Evolutionary conservation across 306 rosid species (phyloP), one percentile per base, ranked within the genome.

Genomic region (Luffa aegyptiaca): DNA sequence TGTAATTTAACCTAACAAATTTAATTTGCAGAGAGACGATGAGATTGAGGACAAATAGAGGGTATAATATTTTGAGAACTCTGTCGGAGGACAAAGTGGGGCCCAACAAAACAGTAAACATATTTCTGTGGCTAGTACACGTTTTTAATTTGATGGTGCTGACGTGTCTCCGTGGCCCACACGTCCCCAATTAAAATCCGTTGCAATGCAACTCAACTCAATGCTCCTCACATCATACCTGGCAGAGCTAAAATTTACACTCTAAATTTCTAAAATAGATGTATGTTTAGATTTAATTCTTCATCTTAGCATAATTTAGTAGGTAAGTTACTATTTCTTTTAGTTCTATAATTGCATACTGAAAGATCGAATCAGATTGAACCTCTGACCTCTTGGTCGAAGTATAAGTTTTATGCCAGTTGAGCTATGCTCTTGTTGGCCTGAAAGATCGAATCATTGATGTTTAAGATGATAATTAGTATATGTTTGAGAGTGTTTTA

Each of bases 151-250:
- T 5, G 10, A 21, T 71, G 41, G 56, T 17, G 76, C 57, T 71
- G 76, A 71, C 39, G 76, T 71, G 76, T 45, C 76, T 71, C 45
- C 76, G 21, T 72, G 58, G 12, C 77, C 77, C 77, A 72, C 77
- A 49, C 59, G 26, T 72, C 8, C 8, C 57, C 76, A 46, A 6
- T 45, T 21, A 11, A n/a, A 45, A 20, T 45, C 9, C 17, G 17
- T 5, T 26, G 41, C 39, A 37, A 37, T 26, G 41, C 1, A 59
- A 59, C 37, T 0, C 1, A 59, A 59, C 37, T 0, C 74, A 4
- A 20, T 8, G 51, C 52, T 69, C 16, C 41, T 70, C 39, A 2
- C 56, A 26, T 70, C 57, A 41, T 31, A 46, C 35, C 56, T 45
- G 58, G 58, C 74, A 26, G 0, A n/a, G n/a, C n/a, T n/a, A n/a